Evolutionary conservation across 768 basidiomycete species (phyloP), one percentile per base, ranked within the genome.

Genomic region (Tylopilus intermedius): DNA sequence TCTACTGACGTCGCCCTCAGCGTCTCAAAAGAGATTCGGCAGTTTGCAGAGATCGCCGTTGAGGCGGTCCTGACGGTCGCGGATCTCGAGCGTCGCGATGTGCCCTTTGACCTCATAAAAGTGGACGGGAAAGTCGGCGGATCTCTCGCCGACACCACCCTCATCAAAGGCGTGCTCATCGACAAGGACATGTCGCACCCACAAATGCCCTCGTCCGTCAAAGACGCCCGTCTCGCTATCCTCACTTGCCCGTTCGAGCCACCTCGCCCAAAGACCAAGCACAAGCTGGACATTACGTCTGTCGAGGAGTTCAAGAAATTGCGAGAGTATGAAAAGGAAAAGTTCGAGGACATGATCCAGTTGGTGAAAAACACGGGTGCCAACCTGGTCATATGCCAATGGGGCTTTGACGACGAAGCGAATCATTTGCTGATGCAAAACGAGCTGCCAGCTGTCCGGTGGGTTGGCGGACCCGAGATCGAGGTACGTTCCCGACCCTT

Each of bases 151-250:
- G 96, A 99, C 72, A 98, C 92, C 7, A 83, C 82, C 40, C 81
- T 99, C 61, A 95, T 99, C 76, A 88, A 88, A 63, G 96, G 96
- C 61, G 96, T 99, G 40, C 90, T 99, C 62, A 82, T 99, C 68
- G 96, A 99, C 84, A 99, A 99, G 74, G 95, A 99, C 74, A 95
- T 99, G 89, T 97, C 94, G 11, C 96, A 99, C 66, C 89, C 95
- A 4, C 93, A 96, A 71, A 99, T 99, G 96, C 95, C 95, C 8
- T 84, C 81, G 53, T 77, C 75, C 33, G 86, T 99, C 61, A 80
- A 78, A 59, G 90, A 98, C 68, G 96, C 96, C 49, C 85, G 84
- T 54, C 77, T 99, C 50, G 96, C 95, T 13, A 98, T 99, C 71
- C 81, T 99, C 42, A 99, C 96, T 41, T 99, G 96, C 72, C 94